Percentiles rank a stretch among this genome's conserved stretches.
phyloP scores from a whole-genome alignment of 306 rosid genomes.

The Cucurbita pepo region DNA sequence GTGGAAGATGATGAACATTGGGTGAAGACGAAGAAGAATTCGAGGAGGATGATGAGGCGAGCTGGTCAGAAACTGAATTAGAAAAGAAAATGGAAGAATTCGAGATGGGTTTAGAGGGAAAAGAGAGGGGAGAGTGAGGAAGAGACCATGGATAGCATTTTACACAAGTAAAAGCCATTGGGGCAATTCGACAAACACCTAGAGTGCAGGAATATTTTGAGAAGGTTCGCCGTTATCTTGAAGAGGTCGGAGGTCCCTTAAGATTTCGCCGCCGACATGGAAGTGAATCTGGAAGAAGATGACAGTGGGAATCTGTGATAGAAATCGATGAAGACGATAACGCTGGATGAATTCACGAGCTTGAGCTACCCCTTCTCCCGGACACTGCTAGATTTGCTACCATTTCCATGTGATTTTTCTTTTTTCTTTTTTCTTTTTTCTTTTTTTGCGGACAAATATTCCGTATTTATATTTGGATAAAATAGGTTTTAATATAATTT shows the following conservation, averaged over 20 bases:
- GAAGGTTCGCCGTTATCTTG: not conserved
- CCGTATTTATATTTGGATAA: too few relatives aligned
- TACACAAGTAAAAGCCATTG: constrained; percentile 39
- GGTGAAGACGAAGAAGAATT: constrained; percentile 6
- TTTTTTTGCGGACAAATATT: too few relatives aligned
- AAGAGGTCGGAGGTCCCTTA: too few relatives aligned
- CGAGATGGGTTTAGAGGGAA: constrained; percentile 12
- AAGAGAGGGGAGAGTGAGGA: constrained; percentile 16
- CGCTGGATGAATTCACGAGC: too few relatives aligned
- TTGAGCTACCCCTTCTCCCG: too few relatives aligned
- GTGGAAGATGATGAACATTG: constrained; percentile 40
- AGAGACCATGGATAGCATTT: constrained; percentile 25
- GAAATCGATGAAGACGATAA: not conserved
- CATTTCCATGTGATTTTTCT: too few relatives aligned
- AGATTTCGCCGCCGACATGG: too few relatives aligned
- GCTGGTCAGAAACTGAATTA: constrained; percentile 10
- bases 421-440: too few relatives aligned
- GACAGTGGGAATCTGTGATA: not conserved
- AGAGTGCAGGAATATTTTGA: not conserved
- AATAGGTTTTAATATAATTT: too few relatives aligned
- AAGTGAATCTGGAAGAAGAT: not conserved
- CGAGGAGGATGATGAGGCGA: constrained; percentile 11
- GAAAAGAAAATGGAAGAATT: constrained; percentile 13
- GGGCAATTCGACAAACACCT: constrained; percentile 24
- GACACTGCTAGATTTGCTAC: too few relatives aligned